These are phyloP conservation scores for Parasarocladium wereldwijsianum DNA, from an alignment of 2,329 filamentous ascomycete species.

Conservation along the genomic window DNA sequence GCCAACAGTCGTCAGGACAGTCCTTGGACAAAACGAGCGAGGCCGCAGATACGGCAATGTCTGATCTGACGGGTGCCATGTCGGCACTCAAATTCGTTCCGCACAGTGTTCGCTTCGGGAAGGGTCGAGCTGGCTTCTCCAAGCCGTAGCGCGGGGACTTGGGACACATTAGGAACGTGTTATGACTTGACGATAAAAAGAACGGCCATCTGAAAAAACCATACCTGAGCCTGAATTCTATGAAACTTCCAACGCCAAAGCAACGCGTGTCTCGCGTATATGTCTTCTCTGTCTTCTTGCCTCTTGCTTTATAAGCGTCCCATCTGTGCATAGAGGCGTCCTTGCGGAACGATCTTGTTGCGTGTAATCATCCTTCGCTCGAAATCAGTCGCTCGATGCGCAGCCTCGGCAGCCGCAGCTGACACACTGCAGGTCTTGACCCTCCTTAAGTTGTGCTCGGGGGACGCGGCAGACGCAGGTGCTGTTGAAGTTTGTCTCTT, in stretches of 20 bases:
- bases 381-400: slow-evolving; percentile 59
- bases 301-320: too few species aligned
- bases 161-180: slow-evolving; percentile 2
- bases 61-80: slow-evolving; percentile 51
- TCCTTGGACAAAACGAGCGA: slow-evolving; percentile 10
- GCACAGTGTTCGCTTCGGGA: slow-evolving; percentile 49
- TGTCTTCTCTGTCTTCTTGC: too few species aligned
- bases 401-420: slow-evolving; percentile 91
- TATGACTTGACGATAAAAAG: slow-evolving; percentile 3
- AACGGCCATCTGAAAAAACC: slow-evolving; percentile 3
- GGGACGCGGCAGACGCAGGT: slow-evolving; percentile 96
- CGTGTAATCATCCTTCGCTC: neutral
- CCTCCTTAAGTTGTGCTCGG: slow-evolving; percentile 75
- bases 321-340: too few species aligned
- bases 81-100: slow-evolving; percentile 59
- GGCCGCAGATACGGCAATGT: slow-evolving; percentile 37
- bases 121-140: slow-evolving; percentile 38
- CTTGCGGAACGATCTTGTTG: too few species aligned
- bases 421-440: slow-evolving; percentile 83
- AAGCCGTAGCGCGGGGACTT: slow-evolving; percentile 20
- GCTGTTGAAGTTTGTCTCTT: slow-evolving; percentile 97
- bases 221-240: slow-evolving; percentile 1
- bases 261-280: too few species aligned
- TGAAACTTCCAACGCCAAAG: neutral
- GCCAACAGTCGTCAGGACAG: too few species aligned